These are phyloP conservation scores for Elsinoe necatrix DNA, from an alignment of 2,329 filamentous ascomycete genomes.

Conservation along the genomic window DNA sequence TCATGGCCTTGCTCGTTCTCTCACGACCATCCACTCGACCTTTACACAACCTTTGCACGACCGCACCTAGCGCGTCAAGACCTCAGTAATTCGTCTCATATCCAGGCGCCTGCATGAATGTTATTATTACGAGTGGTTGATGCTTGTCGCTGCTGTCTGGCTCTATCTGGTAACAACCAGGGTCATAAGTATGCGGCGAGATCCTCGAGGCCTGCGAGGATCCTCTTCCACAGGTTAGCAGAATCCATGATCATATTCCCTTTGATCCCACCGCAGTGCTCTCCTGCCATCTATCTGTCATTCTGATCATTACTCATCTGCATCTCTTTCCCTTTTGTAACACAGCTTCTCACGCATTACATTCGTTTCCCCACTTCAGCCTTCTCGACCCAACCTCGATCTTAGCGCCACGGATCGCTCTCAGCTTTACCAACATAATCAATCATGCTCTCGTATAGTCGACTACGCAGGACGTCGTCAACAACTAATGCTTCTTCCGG, in stretches of 20 bases:
- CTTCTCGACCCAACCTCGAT: slow-evolving; percentile 5
- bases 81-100: neutral
- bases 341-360: neutral
- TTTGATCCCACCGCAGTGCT: neutral
- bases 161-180: neutral
- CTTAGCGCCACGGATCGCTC: slow-evolving; percentile 1
- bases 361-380: slow-evolving; percentile 12
- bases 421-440: neutral
- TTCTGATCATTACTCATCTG: neutral
- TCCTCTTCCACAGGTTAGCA: neutral
- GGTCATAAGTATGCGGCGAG: slow-evolving; percentile 1
- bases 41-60: neutral
- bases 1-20: neutral
- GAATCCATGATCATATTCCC: neutral
- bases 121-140: neutral
- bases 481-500: slow-evolving; percentile 3
- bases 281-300: neutral
- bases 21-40: neutral
- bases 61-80: neutral
- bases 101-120: neutral
- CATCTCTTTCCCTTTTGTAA: slow-evolving; percentile 10
- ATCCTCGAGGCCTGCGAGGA: slow-evolving; percentile 4
- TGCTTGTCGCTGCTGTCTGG: neutral
- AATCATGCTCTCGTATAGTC: neutral
- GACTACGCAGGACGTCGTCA: slow-evolving; percentile 12